A percentile compares a stretch with the other conserved stretches of the same genome.
These are phyloP conservation scores for Cryphonectria carpinicola DNA, from an alignment of 2,329 filamentous ascomycete species.

Conservation along the genomic window DNA sequence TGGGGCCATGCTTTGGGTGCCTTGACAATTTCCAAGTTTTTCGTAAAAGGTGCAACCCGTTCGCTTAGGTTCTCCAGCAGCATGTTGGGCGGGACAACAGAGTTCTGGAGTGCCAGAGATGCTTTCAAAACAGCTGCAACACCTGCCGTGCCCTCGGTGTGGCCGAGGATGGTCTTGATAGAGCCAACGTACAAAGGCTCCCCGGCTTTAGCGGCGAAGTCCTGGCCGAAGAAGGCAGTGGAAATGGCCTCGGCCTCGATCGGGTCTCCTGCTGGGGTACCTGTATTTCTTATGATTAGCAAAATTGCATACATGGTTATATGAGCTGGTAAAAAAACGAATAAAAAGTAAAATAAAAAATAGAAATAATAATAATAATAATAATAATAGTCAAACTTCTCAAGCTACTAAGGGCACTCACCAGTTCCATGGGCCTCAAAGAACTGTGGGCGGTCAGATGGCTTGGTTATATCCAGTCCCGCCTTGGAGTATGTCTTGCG, in stretches of 20 bases:
- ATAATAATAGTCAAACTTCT: too few relatives aligned
- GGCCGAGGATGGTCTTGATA: slow-evolving; percentile 43
- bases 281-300: not conserved
- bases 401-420: not conserved
- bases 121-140: slow-evolving; percentile 38
- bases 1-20: slow-evolving; percentile 29
- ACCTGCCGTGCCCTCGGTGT: slow-evolving; percentile 45
- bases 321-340: not conserved
- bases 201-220: not conserved
- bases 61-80: slow-evolving; percentile 42
- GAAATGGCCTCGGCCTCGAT: slow-evolving; percentile 41
- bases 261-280: slow-evolving; percentile 31
- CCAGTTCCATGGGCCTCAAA: slow-evolving; percentile 43
- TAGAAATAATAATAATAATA: not conserved
- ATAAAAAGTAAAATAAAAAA: too few relatives aligned
- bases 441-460: slow-evolving; percentile 40
- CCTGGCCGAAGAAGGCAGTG: slow-evolving; percentile 34
- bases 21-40: slow-evolving; percentile 30
- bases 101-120: slow-evolving; percentile 41
- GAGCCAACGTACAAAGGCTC: slow-evolving; percentile 36
- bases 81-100: slow-evolving; percentile 41
- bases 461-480: slow-evolving; percentile 39
- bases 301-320: not conserved
- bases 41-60: slow-evolving; percentile 37
- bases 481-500: slow-evolving; percentile 43